Percentiles rank a stretch among this genome's conserved stretches.
Conservation (phyloP, 768 basidiomycete species). For the Phylloporus rhodoxanthus region DNA sequence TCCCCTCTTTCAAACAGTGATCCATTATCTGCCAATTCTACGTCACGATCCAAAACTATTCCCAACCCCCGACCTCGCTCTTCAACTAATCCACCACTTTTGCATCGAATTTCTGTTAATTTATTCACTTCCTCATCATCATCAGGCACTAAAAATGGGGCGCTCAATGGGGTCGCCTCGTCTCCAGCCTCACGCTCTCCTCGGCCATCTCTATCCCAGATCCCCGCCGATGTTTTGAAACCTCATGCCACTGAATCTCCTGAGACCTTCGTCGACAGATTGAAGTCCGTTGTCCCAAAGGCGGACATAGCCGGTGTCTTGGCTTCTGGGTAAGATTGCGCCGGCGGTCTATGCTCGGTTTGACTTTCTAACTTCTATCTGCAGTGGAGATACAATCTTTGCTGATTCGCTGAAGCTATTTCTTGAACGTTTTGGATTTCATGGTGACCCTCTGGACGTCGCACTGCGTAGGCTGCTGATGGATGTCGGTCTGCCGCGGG, state of each 20-base stretch:
- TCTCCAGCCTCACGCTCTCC: conserved; percentile 37
- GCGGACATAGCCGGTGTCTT: conserved; percentile 75
- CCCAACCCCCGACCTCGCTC: conserved; percentile 41
- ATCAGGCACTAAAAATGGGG: conserved; percentile 20
- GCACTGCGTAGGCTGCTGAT: conserved; percentile 85
- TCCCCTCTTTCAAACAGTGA: conserved; percentile 10
- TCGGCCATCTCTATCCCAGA: conserved; percentile 40
- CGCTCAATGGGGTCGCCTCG: conserved; percentile 9
- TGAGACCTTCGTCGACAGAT: conserved; percentile 59
- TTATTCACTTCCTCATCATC: conserved; percentile 48
- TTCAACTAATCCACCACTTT: conserved; percentile 61
- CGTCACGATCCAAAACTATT: conserved; percentile 17
- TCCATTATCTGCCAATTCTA: conserved; percentile 1
- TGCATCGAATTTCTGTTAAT: conserved; percentile 66
- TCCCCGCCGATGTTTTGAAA: conserved; percentile 42
- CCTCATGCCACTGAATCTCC: conserved; percentile 63
- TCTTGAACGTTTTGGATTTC: conserved; percentile 73
- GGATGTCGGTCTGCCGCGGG: conserved; percentile 85
- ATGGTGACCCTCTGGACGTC: conserved; percentile 79
- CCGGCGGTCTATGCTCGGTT: conserved; percentile 3
- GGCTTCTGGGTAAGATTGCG: conserved; percentile 63
- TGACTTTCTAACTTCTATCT: conserved; percentile 10
- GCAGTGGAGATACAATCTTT: conserved; percentile 69
- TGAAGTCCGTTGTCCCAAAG: conserved; percentile 61
- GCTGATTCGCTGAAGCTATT: conserved; percentile 62